phyloP scores from a whole-genome alignment of 164 flowering plant species.

The Chloranthus sessilifolius region DNA sequence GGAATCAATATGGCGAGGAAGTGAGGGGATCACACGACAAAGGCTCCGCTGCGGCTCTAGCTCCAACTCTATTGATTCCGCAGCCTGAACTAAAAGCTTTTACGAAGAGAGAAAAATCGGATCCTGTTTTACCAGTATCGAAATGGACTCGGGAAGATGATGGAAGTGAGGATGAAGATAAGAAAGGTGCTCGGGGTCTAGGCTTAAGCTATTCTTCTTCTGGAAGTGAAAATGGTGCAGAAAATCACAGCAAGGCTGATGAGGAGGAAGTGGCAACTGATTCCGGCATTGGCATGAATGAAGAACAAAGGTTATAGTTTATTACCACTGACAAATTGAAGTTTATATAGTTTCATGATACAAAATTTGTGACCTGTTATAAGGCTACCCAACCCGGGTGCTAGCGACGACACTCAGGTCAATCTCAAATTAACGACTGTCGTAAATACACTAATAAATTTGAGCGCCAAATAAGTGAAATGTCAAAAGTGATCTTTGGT shows the following conservation, averaged over 20 bases:
- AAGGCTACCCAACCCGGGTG: too few relatives aligned
- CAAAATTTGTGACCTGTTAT: too few relatives aligned
- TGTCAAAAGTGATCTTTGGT: too few relatives aligned
- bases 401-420: too few relatives aligned
- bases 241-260: neutral
- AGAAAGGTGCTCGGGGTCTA: neutral
- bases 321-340: too few relatives aligned
- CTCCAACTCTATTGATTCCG: conserved; percentile 42
- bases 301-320: conserved; percentile 69
- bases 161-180: neutral
- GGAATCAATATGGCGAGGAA: conserved; percentile 51
- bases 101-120: conserved; percentile 48
- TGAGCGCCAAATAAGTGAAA: too few relatives aligned
- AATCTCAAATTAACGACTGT: too few relatives aligned
- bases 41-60: conserved; percentile 25
- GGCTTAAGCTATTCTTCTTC: neutral
- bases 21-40: conserved; percentile 28
- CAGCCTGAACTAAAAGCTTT: conserved; percentile 63
- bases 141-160: conserved; percentile 67
- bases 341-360: neutral
- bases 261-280: conserved; percentile 27
- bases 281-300: conserved; percentile 54
- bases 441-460: too few relatives aligned
- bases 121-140: conserved; percentile 68
- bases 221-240: neutral